Conservation (phyloP, 345 rosid species). For the Gossypium longicalyx region DNA sequence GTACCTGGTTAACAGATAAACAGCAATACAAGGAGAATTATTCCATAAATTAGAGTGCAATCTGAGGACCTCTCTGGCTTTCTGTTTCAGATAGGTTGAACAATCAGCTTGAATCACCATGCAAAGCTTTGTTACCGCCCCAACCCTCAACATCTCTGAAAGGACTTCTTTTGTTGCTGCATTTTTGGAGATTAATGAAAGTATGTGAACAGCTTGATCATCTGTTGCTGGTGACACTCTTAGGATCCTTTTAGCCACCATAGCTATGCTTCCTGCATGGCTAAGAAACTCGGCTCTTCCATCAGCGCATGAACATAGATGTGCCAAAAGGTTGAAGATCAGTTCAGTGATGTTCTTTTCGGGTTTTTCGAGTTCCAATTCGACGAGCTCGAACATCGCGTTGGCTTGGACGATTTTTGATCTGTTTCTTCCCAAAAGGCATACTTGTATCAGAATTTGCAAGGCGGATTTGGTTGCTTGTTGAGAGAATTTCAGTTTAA, state of each 20-base stretch:
- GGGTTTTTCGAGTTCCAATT: constrained; percentile 44
- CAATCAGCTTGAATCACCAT: constrained; percentile 59
- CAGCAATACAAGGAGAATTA: constrained; percentile 56
- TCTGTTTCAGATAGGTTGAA: constrained; percentile 30
- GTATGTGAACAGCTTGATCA: constrained; percentile 37
- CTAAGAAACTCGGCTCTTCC: constrained; percentile 40
- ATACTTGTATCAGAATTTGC: constrained; percentile 26
- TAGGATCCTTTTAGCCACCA: constrained; percentile 45
- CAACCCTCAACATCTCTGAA: constrained; percentile 54
- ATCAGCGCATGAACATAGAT: constrained; percentile 39
- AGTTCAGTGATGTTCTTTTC: constrained; percentile 44
- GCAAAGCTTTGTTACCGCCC: constrained; percentile 59
- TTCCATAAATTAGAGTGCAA: constrained; percentile 44
- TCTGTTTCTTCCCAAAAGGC: constrained; percentile 41
- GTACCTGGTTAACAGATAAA: constrained; percentile 42
- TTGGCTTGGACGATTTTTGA: constrained; percentile 34
- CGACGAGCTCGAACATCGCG: constrained; percentile 42
- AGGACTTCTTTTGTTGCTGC: constrained; percentile 31
- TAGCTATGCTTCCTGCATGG: constrained; percentile 45
- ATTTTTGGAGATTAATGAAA: constrained; percentile 31
- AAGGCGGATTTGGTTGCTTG: constrained; percentile 37
- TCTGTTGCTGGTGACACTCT: constrained; percentile 51
- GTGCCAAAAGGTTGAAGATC: constrained; percentile 36
- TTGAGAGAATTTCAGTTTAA: constrained; percentile 24
- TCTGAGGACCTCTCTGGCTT: constrained; percentile 44